phyloP scores from a whole-genome alignment of 768 basidiomycete genomes.

The Psilocybe sp. region DNA sequence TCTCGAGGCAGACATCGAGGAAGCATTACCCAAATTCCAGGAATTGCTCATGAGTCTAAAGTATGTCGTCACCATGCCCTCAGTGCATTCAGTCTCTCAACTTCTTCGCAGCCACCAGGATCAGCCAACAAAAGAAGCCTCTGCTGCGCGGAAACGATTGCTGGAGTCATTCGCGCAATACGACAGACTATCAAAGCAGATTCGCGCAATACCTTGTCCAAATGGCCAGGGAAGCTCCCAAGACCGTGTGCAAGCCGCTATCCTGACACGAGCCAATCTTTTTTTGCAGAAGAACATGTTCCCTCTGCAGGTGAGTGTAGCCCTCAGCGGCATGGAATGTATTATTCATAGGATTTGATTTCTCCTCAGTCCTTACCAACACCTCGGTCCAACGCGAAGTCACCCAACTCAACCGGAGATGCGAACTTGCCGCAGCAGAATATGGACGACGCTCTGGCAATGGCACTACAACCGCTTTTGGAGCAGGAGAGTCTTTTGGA shows the following conservation, averaged over 20 bases:
- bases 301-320: slow-evolving; percentile 61
- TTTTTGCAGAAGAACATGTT: slow-evolving; percentile 93
- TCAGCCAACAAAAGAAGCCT: slow-evolving; percentile 66
- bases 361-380: slow-evolving; percentile 44
- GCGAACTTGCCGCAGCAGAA: slow-evolving; percentile 15
- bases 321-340: neutral
- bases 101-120: slow-evolving; percentile 31
- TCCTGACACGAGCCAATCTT: slow-evolving; percentile 68
- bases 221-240: slow-evolving; percentile 68
- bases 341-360: neutral
- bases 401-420: slow-evolving; percentile 10
- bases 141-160: slow-evolving; percentile 72
- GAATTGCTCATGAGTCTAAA: slow-evolving; percentile 73
- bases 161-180: slow-evolving; percentile 86
- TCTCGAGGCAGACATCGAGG: slow-evolving; percentile 90
- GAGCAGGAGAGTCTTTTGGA: slow-evolving; percentile 94
- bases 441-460: slow-evolving; percentile 62
- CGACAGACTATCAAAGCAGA: slow-evolving; percentile 83
- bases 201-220: slow-evolving; percentile 67
- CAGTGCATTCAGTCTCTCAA: neutral
- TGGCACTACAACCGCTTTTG: slow-evolving; percentile 86
- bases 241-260: slow-evolving; percentile 80
- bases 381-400: slow-evolving; percentile 27
- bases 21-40: slow-evolving; percentile 82
- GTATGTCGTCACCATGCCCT: slow-evolving; percentile 32